A percentile compares a stretch with the other conserved stretches of the same genome.
Conservation (phyloP, 2,329 filamentous ascomycete species). For the Pyrenophora graminea region DNA sequence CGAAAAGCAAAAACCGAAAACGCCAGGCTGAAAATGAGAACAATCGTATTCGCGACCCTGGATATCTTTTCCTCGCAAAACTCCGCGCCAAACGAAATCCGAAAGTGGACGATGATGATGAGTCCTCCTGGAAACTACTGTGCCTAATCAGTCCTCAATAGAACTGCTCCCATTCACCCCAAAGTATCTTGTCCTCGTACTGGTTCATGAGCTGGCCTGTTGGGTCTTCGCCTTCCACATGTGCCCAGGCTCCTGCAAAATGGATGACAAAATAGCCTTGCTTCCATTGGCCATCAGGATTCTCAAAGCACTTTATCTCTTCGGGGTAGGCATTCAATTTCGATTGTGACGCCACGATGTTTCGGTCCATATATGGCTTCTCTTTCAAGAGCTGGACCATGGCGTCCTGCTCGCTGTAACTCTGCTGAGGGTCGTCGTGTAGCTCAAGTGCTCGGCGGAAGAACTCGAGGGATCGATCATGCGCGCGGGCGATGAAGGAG, state of each 20-base stretch:
- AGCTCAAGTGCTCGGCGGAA: slow-evolving; percentile 37
- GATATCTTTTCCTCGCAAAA: too few relatives aligned
- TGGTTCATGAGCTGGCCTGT: slow-evolving; percentile 47
- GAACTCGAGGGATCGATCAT: slow-evolving; percentile 43
- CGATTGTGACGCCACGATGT: slow-evolving; percentile 42
- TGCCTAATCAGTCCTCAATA: slow-evolving; percentile 14
- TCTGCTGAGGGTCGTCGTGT: slow-evolving; percentile 27
- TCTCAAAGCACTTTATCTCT: slow-evolving; percentile 48
- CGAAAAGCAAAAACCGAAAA: too few relatives aligned
- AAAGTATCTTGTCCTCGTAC: slow-evolving; percentile 40
- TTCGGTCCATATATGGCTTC: slow-evolving; percentile 26
- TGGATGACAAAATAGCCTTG: slow-evolving; percentile 46
- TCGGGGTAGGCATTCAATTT: slow-evolving; percentile 49
- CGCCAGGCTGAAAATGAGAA: too few relatives aligned
- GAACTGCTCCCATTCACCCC: slow-evolving; percentile 41
- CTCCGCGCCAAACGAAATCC: too few relatives aligned
- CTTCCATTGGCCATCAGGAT: slow-evolving; percentile 35
- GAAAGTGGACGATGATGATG: too few relatives aligned
- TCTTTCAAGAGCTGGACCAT: slow-evolving; percentile 41
- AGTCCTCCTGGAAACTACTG: too few relatives aligned
- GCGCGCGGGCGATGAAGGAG: slow-evolving; percentile 45
- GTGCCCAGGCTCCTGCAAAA: slow-evolving; percentile 50
- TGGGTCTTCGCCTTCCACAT: slow-evolving; percentile 46
- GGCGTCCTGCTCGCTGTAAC: slow-evolving; percentile 46
- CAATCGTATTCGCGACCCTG: too few relatives aligned